Evolutionary conservation across 2,329 filamentous ascomycete genomes (phyloP), one percentile per base, ranked within the genome.

Genomic region (Penicillium sp.): DNA sequence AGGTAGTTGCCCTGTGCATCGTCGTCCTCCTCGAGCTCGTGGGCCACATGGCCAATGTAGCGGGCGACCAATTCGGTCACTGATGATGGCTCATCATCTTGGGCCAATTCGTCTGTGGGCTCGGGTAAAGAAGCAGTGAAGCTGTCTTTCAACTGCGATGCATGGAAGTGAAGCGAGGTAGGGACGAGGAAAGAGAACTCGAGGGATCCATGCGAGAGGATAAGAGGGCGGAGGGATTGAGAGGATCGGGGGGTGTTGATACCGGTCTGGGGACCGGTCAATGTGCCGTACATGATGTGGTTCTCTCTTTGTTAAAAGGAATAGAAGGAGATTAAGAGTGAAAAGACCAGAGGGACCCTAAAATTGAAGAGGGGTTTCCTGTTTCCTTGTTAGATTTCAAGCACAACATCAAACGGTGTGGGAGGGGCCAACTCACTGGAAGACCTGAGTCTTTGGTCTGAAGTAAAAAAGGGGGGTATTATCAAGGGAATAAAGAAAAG

Each of bases 31-130:
- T 96, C 91, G 39, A 97, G 89, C 79, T 97, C 90, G 63, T 85
- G 81, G 64, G 93, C 92, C 60, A 97, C 85, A 74, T 91, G 96
- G 68, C 91, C 92, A 73, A 99, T 87, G 78, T 96, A 99, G 74
- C 93, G 87, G 61, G 91, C 93, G 33, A 99, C 91, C 60, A 99
- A 83, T 80, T 99, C 94, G 44, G 91, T 81, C 47, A 93, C 87
- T 25, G 96, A 99, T 38, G 94, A 97, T n/a, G 94, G 94, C 82
- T 99, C 96, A 69, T 99, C 94, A 81, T 99, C 96, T 74, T 93
- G 92, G 61, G 94, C 96, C 64, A 97, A 86, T 82, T 99, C 94
- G 75, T 99, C 94, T 74, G 96, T 99, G 57, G 94, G 90, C 70
- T 88, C 83, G 53, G 96, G 96, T 67, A 99, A 84, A 64, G 88